Base-by-base conservation (phyloP, 2,329 filamentous ascomycete species). In the Rhinocladiella mackenziei region DNA sequence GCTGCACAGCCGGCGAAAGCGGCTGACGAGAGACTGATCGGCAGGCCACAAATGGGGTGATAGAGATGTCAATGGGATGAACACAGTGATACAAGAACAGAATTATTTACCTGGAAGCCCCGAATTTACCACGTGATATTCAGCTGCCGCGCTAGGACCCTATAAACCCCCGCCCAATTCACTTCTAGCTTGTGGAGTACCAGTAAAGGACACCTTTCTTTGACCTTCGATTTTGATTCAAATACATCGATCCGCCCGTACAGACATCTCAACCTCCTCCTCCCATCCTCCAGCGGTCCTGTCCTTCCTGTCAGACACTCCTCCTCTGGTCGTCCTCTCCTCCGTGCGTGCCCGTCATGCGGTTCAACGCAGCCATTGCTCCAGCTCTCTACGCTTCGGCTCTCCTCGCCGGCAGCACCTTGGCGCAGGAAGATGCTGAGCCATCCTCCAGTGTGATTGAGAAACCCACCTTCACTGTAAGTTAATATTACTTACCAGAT, bases 401-500 rank as follows among this genome's bases (percentile, higher is more conserved):
- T 61, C 80, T 85, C 60, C 68, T 88, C 57, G 69, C 73, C 60
- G 70, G 72, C 58, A 65, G 85, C 62, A 83, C 83, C 56, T 78
- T 81, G 56, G 79, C 81, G 54, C 83, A 85, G 55, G 80, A 85
- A 55, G 72, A 75, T 47, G 36, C 58, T 60, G 64, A 63, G 58
- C 65, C 65, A 55, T 66, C 62, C 20, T 70, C 80, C 14, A 74
- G 78, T 43, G 73, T 75, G 38, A 67, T 76, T 38, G 75, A 82
- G 64, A 80, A 87, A 59, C 85, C 91, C 34, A 86, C 81, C 45
- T 96, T 96, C 65, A 94, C 89, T 55, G 89, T 95, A 76, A 74
- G 88, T 76, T 50, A 42, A 20, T 15, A 6, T 20, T 10, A 11
- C 9, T 19, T 34, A 28, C 20, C 20, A 10, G 2, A 4, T 7